phyloP scores from a whole-genome alignment of 345 rosid genomes.

The Eucalyptus pauciflora region DNA sequence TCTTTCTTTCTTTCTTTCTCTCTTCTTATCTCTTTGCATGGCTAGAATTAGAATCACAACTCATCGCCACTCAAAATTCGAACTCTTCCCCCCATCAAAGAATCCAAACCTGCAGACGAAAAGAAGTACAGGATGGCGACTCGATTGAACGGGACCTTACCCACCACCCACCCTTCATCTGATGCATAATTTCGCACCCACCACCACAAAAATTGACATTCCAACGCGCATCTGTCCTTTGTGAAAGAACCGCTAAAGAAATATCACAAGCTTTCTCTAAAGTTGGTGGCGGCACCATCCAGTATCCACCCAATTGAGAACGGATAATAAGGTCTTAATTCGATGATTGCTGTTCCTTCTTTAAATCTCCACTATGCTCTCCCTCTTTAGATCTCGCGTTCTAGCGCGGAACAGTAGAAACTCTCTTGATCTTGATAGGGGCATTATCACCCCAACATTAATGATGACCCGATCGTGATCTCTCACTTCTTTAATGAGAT shows the following conservation, averaged over 20 bases:
- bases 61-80: background rate
- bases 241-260: background rate
- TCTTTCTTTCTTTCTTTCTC: background rate
- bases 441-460: background rate
- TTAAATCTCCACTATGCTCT: background rate
- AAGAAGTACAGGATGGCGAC: background rate
- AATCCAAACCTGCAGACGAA: background rate
- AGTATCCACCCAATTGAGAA: background rate
- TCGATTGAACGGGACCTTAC: background rate
- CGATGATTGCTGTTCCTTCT: background rate
- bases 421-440: background rate
- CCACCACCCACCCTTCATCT: background rate
- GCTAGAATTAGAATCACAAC: background rate
- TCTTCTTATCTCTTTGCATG: background rate
- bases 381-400: background rate
- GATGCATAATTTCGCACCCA: background rate
- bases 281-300: background rate
- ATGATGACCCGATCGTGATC: background rate
- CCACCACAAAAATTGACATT: background rate
- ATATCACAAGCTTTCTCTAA: background rate
- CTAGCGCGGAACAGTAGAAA: background rate
- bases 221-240: background rate
- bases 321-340: background rate
- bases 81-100: background rate
- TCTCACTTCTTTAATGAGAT: background rate